Evolutionary conservation across 2,329 filamentous ascomycete genomes (phyloP), one percentile per base, ranked within the genome.

Genomic region (Trichoderma sp.): DNA sequence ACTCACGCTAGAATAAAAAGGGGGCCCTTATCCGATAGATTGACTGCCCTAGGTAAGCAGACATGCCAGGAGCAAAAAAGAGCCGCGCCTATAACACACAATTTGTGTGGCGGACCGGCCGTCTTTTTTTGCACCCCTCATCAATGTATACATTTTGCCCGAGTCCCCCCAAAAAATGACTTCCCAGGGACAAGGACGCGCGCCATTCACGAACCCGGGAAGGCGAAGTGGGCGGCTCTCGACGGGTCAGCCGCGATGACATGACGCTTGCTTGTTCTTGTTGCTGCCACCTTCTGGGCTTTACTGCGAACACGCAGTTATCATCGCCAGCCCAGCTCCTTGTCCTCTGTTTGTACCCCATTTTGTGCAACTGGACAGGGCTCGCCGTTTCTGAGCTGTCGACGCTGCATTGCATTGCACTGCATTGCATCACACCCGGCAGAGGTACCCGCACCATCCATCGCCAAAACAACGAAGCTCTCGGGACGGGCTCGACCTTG

Each of bases 191-290:
- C 63, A n/a, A n/a, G n/a, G n/a, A n/a, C n/a, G n/a, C n/a, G 64
- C 64, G 64, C 64, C 64, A 66, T 58, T 53, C 63, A 27, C 14
- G 21, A 37, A 7, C 16, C 60, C 6, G 47, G 24, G 62, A 53
- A 27, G 47, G 16, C 29, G 31, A 37, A 43, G 40, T 21, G 21
- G 47, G 47, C 47, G 47, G n/a, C 10, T 49, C 21, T 3, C n/a
- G 13, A 49, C 60, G 63, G 55, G 55, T 52, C 55, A 58, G 63
- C 47, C 49, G 57, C 56, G 43, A 70, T 68, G 66, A 68, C 66
- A 68, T 68, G 66, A n/a, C n/a, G 37, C 40, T 43, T 3, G 37
- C 16, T 19, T 43, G 40, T 68, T 47, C 65, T 21, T 24, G 33
- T 40, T 64, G 3, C 14, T 31, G 60, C 24, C 19, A 21, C 21